Base-by-base conservation (phyloP, 192 early-diverging fungal genomes). In the Phlyctochytrium bullatum region DNA sequence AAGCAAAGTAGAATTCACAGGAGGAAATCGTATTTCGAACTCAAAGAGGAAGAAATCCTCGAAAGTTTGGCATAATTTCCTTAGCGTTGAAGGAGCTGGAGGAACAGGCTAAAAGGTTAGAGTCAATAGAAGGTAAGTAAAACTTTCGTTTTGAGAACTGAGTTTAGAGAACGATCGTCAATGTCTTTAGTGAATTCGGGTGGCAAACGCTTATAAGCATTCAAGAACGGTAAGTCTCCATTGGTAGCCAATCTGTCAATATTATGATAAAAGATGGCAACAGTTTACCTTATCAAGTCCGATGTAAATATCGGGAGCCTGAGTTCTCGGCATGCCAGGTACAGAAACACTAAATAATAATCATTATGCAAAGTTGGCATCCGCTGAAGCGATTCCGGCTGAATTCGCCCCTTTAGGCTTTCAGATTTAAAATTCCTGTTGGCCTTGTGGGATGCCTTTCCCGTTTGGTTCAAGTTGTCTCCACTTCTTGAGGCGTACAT, bases 261-360 rank as follows among this genome's bases (percentile, higher is more conserved):
- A n/a, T n/a, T n/a, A n/a, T n/a, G n/a, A n/a, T n/a, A n/a, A n/a
- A n/a, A n/a, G n/a, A 47, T 14, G 40, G 40, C 40, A 47, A 47
- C 40, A 62, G 34, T 62, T 34, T 23, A 68, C 66, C 35, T n/a
- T 24, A 62, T 4, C 2, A 69, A 51, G 35, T 69, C 67, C 3
- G 40, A 24, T 23, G 61, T 24, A n/a, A 69, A 34, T 17, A 69
- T 28, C 16, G 67, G 67, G 14, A 69, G 36, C 6, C 50, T 35
- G 17, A 69, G 34, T 20, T 53, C 28, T 16, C 23, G 6, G 33
- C 67, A 69, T 69, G 36, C 67, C 12, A 69, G 36, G 32, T 69
- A 69, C 35, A 69, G 27, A 53, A 69, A 36, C 17, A 51, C 20
- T 29, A 69, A 60, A 24, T 59, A 56, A 29, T 64, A 64, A 47